These are phyloP conservation scores for Ustilago xerochloae DNA, from an alignment of 1,284 basidiomycete species.

Conservation along the genomic window DNA sequence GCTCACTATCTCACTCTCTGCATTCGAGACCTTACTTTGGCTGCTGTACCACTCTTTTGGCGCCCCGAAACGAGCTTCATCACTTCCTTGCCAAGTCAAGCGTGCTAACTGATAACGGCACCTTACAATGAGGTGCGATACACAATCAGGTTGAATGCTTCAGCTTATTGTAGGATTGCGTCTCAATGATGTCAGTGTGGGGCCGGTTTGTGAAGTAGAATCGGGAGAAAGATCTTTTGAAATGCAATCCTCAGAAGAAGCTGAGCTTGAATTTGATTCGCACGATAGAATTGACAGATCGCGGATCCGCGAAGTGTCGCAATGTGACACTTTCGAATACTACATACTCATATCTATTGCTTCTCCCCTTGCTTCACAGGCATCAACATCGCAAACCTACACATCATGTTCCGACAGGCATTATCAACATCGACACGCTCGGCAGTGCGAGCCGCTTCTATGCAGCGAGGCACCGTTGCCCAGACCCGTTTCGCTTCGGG, in stretches of 20 bases:
- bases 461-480: slow-evolving; percentile 30
- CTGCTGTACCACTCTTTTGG: too few relatives aligned
- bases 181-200: not conserved
- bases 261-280: slow-evolving; percentile 3
- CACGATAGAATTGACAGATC: slow-evolving; percentile 10
- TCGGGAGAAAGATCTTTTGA: not conserved
- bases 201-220: not conserved
- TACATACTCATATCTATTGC: slow-evolving; percentile 5
- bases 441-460: slow-evolving; percentile 12
- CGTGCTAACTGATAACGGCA: too few relatives aligned
- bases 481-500: slow-evolving; percentile 48
- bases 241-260: not conserved
- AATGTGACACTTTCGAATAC: slow-evolving; percentile 8
- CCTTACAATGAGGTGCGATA: too few relatives aligned
- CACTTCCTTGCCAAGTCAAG: too few relatives aligned
- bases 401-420: slow-evolving; percentile 43
- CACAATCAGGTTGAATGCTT: too few relatives aligned
- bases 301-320: slow-evolving; percentile 34
- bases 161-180: too few relatives aligned
- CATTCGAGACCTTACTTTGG: not conserved
- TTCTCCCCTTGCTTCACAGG: not conserved
- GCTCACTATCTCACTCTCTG: not conserved
- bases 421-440: slow-evolving; percentile 33
- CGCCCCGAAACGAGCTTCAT: too few relatives aligned
- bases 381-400: not conserved